A percentile compares a stretch with the other conserved stretches of the same genome.
These are phyloP conservation scores for Termitomyces sp. DNA, from an alignment of 768 basidiomycete genomes.

Conservation along the genomic window DNA sequence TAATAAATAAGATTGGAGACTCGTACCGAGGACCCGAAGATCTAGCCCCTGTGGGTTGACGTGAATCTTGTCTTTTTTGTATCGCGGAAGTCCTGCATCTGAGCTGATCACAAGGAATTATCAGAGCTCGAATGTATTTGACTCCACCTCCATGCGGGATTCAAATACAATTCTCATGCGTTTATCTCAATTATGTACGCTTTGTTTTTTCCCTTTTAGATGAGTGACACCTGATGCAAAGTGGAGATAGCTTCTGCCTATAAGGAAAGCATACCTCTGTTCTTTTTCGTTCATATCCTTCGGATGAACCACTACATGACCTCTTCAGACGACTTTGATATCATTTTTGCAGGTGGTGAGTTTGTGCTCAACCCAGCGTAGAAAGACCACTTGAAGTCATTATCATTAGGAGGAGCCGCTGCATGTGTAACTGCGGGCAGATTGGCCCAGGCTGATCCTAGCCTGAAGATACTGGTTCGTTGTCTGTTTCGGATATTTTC, in stretches of 20 bases:
- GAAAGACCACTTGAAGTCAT: background rate
- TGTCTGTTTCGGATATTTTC: background rate
- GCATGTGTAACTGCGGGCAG: slow-evolving; percentile 54
- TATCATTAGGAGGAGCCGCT: slow-evolving; percentile 39
- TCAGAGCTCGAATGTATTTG: background rate
- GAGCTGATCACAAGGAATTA: background rate
- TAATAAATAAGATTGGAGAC: background rate
- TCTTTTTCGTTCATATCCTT: background rate
- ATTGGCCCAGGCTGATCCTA: slow-evolving; percentile 46
- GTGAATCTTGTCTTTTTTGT: background rate
- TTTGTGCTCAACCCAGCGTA: background rate
- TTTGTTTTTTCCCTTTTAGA: background rate
- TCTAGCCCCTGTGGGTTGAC: background rate
- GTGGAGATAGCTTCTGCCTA: background rate
- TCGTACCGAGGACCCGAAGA: no score
- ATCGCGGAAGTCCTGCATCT: background rate
- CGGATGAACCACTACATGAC: background rate
- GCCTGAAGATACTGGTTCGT: slow-evolving; percentile 48
- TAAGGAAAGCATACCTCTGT: background rate
- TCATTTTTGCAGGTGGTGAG: slow-evolving; percentile 56
- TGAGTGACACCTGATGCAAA: background rate
- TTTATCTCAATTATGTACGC: background rate
- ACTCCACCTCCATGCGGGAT: background rate
- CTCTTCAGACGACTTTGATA: slow-evolving; percentile 28
- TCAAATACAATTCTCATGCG: no score